These are phyloP conservation scores for Collybiopsis confluens DNA, from an alignment of 768 basidiomycete genomes.

Conservation along the genomic window DNA sequence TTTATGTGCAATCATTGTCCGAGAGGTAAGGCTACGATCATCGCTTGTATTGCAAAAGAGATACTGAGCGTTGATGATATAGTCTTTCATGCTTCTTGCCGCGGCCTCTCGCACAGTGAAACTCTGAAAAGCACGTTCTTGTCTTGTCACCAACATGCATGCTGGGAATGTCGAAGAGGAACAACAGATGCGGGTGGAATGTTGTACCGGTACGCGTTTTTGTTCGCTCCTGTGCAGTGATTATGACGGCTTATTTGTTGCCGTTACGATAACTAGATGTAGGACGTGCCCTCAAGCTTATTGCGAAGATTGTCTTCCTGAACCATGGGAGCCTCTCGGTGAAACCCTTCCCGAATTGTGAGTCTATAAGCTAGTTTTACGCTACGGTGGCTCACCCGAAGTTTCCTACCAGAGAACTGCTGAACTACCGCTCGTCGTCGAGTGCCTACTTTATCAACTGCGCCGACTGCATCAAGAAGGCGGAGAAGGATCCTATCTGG, in stretches of 20 bases:
- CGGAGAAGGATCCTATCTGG: slow-evolving; percentile 26
- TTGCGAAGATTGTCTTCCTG: slow-evolving; percentile 60
- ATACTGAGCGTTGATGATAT: too few relatives aligned
- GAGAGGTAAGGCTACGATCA: slow-evolving; percentile 37
- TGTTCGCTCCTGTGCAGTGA: not conserved
- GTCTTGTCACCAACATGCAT: slow-evolving; percentile 48
- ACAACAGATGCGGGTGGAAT: slow-evolving; percentile 50
- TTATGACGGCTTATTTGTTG: not conserved
- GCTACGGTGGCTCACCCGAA: slow-evolving; percentile 1
- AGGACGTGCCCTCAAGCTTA: slow-evolving; percentile 56
- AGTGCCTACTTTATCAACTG: slow-evolving; percentile 47
- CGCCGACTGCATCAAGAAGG: slow-evolving; percentile 40
- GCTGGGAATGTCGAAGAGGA: slow-evolving; percentile 37
- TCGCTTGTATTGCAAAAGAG: too few relatives aligned
- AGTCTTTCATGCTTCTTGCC: slow-evolving; percentile 56
- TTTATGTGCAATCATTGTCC: slow-evolving; percentile 47
- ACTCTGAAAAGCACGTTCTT: slow-evolving; percentile 19
- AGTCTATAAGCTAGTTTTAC: slow-evolving; percentile 13
- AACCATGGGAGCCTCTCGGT: slow-evolving; percentile 48
- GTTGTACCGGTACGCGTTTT: slow-evolving; percentile 44
- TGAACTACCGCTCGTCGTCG: slow-evolving; percentile 31
- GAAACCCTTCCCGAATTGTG: slow-evolving; percentile 58
- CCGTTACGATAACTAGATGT: slow-evolving; percentile 31
- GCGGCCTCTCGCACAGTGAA: slow-evolving; percentile 30
- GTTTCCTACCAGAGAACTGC: slow-evolving; percentile 26